Conservation (phyloP, 169 alveolate genomes). For the Perkinsus olseni region DNA sequence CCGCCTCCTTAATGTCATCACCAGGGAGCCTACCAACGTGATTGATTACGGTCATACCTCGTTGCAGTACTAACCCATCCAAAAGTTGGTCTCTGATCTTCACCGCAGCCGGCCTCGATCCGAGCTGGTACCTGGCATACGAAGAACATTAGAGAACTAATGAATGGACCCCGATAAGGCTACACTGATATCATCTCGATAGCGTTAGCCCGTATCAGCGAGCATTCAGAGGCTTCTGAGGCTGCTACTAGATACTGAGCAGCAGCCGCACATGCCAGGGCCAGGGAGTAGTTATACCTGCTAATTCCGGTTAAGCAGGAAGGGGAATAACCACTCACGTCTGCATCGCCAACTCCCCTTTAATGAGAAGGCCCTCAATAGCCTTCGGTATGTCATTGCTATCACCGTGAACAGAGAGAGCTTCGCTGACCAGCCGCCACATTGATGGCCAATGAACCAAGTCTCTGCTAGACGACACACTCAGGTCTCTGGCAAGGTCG, state of each 20-base stretch:
- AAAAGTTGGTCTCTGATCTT: neutral
- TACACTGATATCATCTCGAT: neutral
- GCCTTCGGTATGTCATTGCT: neutral
- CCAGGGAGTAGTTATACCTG: neutral
- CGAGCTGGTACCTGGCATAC: neutral
- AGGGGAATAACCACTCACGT: neutral
- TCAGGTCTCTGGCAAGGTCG: neutral
- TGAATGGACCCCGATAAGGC: neutral
- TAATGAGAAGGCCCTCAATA: neutral
- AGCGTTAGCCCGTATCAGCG: neutral
- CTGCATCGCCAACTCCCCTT: neutral
- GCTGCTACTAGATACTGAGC: neutral
- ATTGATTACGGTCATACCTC: neutral
- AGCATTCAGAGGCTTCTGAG: neutral
- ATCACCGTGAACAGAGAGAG: neutral
- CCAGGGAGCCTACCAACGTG: neutral
- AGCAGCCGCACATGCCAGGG: neutral
- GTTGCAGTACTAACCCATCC: neutral
- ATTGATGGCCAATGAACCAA: neutral
- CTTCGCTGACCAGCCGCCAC: neutral
- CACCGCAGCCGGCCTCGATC: neutral
- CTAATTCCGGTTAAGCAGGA: neutral
- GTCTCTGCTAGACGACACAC: neutral
- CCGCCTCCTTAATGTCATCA: neutral
- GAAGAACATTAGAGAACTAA: neutral